Percentiles rank a stretch among this genome's conserved stretches.
These are phyloP conservation scores for Cladosporium oxysporum DNA, from an alignment of 2,329 filamentous ascomycete genomes.

Conservation along the genomic window DNA sequence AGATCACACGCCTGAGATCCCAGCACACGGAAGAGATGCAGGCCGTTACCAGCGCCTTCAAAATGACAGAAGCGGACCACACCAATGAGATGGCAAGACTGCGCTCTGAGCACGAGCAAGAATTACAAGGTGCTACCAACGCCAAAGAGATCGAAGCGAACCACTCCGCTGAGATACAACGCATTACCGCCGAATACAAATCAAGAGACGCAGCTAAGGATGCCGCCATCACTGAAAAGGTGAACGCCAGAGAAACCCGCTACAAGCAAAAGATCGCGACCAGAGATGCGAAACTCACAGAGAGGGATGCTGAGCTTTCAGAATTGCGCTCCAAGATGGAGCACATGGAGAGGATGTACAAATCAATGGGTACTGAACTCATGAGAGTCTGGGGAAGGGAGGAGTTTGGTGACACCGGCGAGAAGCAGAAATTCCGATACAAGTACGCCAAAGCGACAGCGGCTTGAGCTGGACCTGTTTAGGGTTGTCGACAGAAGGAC, in stretches of 20 bases:
- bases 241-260: constrained; percentile 6
- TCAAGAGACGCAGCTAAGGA: constrained; percentile 15
- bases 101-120: constrained; percentile 4
- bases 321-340: constrained; percentile 26
- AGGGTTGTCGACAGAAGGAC: neutral
- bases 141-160: constrained; percentile 14
- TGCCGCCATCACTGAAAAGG: constrained; percentile 8
- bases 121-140: neutral
- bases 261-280: constrained; percentile 13
- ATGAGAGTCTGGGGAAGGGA: constrained; percentile 79
- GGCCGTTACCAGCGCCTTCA: constrained; percentile 17
- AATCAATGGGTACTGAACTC: constrained; percentile 52
- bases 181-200: constrained; percentile 12
- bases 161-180: constrained; percentile 11
- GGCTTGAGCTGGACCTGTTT: neutral
- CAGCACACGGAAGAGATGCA: constrained; percentile 22
- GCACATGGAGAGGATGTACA: constrained; percentile 34
- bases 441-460: constrained; percentile 27
- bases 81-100: constrained; percentile 3
- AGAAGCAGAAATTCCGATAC: constrained; percentile 39
- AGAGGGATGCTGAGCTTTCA: constrained; percentile 28
- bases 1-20: constrained; percentile 25
- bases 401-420: constrained; percentile 35
- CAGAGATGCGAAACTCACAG: constrained; percentile 23
- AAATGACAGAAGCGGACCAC: constrained; percentile 22